Percentiles rank a stretch among this genome's conserved stretches.
Evolutionary conservation across 163 green algal species (phyloP).

Genomic region (Scenedesmus sp.): DNA sequence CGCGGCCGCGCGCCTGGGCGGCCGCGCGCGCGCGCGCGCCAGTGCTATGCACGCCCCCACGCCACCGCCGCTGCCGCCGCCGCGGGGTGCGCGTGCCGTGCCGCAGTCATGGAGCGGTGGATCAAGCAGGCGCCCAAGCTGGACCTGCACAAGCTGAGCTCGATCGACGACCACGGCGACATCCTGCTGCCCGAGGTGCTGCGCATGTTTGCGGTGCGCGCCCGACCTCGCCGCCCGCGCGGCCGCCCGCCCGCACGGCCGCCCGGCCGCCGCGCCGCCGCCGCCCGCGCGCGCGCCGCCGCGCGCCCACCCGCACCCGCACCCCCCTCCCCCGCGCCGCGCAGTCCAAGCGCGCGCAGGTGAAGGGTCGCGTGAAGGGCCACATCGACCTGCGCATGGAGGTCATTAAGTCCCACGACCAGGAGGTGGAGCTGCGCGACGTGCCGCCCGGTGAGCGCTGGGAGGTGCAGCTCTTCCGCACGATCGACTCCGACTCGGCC

Average conservation of each 20-base stretch:
- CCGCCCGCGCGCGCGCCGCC: too few relatives aligned
- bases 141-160: background rate
- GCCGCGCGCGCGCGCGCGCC: too few relatives aligned
- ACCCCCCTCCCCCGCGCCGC: too few relatives aligned
- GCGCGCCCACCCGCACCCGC: background rate
- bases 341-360: background rate
- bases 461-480: conserved; percentile 46
- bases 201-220: background rate
- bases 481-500: conserved; percentile 36
- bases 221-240: too few relatives aligned
- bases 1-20: too few relatives aligned
- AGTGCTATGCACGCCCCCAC: too few relatives aligned
- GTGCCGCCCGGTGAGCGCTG: background rate
- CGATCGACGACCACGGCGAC: conserved; percentile 18
- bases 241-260: too few relatives aligned
- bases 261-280: too few relatives aligned
- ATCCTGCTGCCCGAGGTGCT: conserved; percentile 30
- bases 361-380: conserved; percentile 1
- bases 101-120: conserved; percentile 35
- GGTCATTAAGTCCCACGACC: conserved; percentile 18
- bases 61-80: background rate
- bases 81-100: too few relatives aligned
- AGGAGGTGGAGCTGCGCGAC: conserved; percentile 12
- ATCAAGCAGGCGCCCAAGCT: conserved; percentile 15
- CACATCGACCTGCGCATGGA: conserved; percentile 17